A percentile compares a stretch with the other conserved stretches of the same genome.
Conservation (phyloP, 768 basidiomycete species). For the Tulasnella sp. region DNA sequence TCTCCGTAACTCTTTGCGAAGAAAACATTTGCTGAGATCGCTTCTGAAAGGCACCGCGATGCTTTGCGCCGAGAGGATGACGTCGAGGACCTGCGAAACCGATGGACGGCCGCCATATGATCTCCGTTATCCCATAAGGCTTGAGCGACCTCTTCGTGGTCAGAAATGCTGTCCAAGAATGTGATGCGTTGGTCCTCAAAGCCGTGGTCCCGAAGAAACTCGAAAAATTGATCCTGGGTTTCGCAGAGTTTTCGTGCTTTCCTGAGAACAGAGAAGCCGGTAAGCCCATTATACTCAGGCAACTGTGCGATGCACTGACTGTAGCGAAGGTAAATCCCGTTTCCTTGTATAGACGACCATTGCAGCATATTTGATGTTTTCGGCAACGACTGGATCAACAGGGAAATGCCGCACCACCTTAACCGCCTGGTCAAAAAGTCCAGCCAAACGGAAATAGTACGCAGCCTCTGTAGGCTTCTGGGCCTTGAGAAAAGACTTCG, state of each 20-base stretch:
- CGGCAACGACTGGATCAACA: conserved; percentile 45
- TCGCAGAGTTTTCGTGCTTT: conserved; percentile 55
- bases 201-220: conserved; percentile 59
- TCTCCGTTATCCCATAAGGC: conserved; percentile 54
- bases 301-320: background rate
- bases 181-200: conserved; percentile 55
- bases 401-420: conserved; percentile 39
- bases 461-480: conserved; percentile 20
- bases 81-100: background rate
- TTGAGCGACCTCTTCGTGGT: conserved; percentile 56
- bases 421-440: conserved; percentile 27
- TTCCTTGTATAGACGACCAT: conserved; percentile 53
- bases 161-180: conserved; percentile 51
- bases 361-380: conserved; percentile 50
- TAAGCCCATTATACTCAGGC: conserved; percentile 42
- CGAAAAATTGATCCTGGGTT: conserved; percentile 55
- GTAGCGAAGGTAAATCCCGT: conserved; percentile 32
- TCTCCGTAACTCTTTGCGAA: background rate
- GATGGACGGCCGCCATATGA: background rate
- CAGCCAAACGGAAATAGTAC: conserved; percentile 27
- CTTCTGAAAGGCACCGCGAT: background rate
- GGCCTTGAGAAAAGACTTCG: background rate
- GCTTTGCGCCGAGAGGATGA: conserved; percentile 12
- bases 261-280: conserved; percentile 44
- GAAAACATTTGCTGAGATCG: background rate